Evolutionary conservation across 345 rosid genomes (phyloP), one percentile per base, ranked within the genome.

Genomic region (Eucalyptus regnans): DNA sequence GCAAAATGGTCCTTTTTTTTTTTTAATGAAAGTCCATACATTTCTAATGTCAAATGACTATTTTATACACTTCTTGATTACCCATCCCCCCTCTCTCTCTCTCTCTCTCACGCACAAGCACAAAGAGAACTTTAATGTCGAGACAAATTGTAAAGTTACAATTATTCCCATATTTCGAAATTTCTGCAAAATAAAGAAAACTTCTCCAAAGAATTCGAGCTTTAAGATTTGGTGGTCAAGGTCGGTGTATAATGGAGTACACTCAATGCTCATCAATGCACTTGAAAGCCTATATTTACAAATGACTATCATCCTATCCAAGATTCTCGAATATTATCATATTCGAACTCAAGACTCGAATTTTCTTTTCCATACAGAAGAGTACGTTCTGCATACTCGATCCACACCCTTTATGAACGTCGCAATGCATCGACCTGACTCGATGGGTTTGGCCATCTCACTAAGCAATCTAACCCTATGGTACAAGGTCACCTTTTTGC

Each of bases 51-150:
- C 84, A 76, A 76, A 10, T 22, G 84, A 8, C 48, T 76, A 76
- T 41, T 5, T 37, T 20, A 3, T 20, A 76, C 48, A 20, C 29
- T 76, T 76, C 84, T 41, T 22, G 29, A 22, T 41, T 76, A 41
- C 48, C 48, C 43, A 15, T n/a, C 10, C 43, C 5, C 41, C 12
- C n/a, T n/a, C n/a, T n/a, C n/a, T 5, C 52, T 2, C 51, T 15
- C 52, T 15, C 52, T 23, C 7, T 5, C 66, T 2, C 68, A 0
- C 41, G 1, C 79, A 0, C 22, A 3, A 0, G 25, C 80, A 68
- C 3, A 10, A 1, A 9, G 23, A 68, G 80, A 68, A 71, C 12
- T 33, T 17, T 71, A 33, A 41, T 22, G 7, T 17, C 1, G 25
- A 9, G 81, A 17, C 44, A 31, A 33, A 5, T 33, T 25, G 8